Base-by-base conservation (phyloP, 768 basidiomycete species). In the Antrodiella citrinella region DNA sequence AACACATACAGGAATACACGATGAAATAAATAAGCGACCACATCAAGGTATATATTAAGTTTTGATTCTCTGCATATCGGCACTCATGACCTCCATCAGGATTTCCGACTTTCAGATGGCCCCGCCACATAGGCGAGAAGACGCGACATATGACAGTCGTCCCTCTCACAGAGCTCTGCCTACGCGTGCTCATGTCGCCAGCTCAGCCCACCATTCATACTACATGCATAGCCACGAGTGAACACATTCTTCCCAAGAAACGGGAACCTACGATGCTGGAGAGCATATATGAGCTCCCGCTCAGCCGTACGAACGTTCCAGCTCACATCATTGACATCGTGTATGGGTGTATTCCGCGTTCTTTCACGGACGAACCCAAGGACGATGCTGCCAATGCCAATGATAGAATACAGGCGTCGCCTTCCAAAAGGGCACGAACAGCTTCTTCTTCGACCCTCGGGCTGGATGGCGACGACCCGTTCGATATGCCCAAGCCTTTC, bases 251-350 rank as follows among this genome's bases (percentile, higher is more conserved):
- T 12, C 42, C 43, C n/a, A 13, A 38, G 12, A 15, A 24, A 4
- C 45, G 42, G 10, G 25, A 24, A 24, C 35, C 44, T 4, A 47
- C 53, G 4, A 26, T 54, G 4, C 51, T 61, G 13, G 57, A 65
- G 42, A 51, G 52, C 0, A 54, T 57, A 12, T 65, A 69, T 43
- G 60, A 51, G 4, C 50, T 65, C 15, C 69, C 69, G 0, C 53
- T 72, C 23, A 57, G 67, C 0, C 61, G 64, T 55, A 48, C 52
- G 13, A 52, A 51, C 19, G 53, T 64, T 26, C 64, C 65, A 0
- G 51, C 60, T 3, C 39, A 47, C 19, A 39, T 73, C 19, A 53
- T 61, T 13, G 56, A 55, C 5, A 53, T 52, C 2, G 59, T 71
- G 18, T 52, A 54, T 42, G 52, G 58, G 4, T 67, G 64, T 43